Evolutionary conservation across 2,329 filamentous ascomycete genomes (phyloP).

Genomic region (Calycina herbarum): DNA sequence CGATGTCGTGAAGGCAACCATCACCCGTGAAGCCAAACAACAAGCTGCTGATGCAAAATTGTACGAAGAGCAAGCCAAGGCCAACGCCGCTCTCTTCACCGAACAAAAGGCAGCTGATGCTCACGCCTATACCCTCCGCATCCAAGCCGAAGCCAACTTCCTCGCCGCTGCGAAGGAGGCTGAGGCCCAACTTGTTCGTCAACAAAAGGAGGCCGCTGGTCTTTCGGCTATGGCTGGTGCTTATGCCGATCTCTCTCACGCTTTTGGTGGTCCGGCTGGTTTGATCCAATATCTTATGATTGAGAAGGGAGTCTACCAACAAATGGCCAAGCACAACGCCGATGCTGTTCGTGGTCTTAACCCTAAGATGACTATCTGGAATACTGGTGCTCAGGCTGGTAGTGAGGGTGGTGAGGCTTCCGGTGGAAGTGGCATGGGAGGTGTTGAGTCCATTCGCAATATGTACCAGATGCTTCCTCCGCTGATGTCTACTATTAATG

Average conservation of each 20-base stretch:
- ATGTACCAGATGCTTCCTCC: constrained; percentile 84
- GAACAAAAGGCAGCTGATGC: constrained; percentile 56
- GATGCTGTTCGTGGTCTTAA: constrained; percentile 72
- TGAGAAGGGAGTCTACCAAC: constrained; percentile 75
- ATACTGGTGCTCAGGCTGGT: constrained; percentile 60
- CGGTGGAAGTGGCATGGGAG: constrained; percentile 49
- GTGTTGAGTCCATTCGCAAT: constrained; percentile 68
- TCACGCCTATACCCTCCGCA: constrained; percentile 46
- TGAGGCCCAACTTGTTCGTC: constrained; percentile 58
- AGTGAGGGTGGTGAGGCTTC: constrained; percentile 40
- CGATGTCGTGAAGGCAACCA: constrained; percentile 76
- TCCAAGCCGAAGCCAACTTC: constrained; percentile 41
- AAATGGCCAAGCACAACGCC: constrained; percentile 77
- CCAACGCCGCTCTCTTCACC: constrained; percentile 42
- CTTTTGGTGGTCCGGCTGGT: constrained; percentile 75
- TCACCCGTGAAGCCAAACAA: constrained; percentile 66
- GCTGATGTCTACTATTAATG: constrained; percentile 80
- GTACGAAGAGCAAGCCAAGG: constrained; percentile 59
- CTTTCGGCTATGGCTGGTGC: constrained; percentile 75
- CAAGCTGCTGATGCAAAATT: constrained; percentile 66
- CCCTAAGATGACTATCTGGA: constrained; percentile 91
- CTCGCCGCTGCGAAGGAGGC: constrained; percentile 48
- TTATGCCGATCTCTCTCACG: constrained; percentile 69
- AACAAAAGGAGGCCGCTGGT: constrained; percentile 76
- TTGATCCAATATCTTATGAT: constrained; percentile 87